A percentile compares a stretch with the other conserved stretches of the same genome.
These are phyloP conservation scores for Fistulifera solaris DNA, from an alignment of 108 stramenopile species.

Conservation along the genomic window DNA sequence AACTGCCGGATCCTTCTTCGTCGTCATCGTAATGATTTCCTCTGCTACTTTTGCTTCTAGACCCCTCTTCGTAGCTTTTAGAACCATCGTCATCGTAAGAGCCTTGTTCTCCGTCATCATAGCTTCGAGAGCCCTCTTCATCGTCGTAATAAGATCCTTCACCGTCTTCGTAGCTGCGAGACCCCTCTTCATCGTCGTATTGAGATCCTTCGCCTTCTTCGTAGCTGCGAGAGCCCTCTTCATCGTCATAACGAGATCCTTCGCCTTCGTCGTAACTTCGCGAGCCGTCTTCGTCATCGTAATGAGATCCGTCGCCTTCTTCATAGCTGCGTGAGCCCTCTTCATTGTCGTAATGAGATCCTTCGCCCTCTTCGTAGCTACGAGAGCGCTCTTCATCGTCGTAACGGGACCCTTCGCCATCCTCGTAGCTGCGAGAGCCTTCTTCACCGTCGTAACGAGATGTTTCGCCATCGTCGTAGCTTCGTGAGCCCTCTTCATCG, in stretches of 20 bases:
- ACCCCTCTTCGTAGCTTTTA: too few species aligned
- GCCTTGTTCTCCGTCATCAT: background rate
- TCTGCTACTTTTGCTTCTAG: too few species aligned
- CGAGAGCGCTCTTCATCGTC: background rate
- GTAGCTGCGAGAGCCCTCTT: background rate
- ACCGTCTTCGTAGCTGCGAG: background rate
- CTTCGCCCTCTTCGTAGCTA: background rate
- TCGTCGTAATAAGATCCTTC: background rate
- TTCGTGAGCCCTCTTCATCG: background rate
- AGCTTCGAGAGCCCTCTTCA: background rate
- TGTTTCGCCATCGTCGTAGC: background rate
- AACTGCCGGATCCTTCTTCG: too few species aligned
- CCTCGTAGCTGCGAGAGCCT: background rate
- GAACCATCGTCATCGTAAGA: background rate
- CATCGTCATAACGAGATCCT: background rate
- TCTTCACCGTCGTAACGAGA: background rate
- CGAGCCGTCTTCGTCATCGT: background rate
- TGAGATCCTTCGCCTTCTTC: background rate
- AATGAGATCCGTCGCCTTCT: background rate
- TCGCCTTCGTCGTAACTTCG: constrained; percentile 1
- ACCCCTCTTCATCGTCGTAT: background rate
- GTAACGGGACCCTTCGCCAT: background rate
- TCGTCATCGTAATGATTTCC: too few species aligned
- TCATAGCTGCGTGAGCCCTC: background rate
- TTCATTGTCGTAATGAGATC: background rate